A percentile compares a stretch with the other conserved stretches of the same genome.
phyloP scores from a whole-genome alignment of 768 basidiomycete species.

The Pisolithus albus region DNA sequence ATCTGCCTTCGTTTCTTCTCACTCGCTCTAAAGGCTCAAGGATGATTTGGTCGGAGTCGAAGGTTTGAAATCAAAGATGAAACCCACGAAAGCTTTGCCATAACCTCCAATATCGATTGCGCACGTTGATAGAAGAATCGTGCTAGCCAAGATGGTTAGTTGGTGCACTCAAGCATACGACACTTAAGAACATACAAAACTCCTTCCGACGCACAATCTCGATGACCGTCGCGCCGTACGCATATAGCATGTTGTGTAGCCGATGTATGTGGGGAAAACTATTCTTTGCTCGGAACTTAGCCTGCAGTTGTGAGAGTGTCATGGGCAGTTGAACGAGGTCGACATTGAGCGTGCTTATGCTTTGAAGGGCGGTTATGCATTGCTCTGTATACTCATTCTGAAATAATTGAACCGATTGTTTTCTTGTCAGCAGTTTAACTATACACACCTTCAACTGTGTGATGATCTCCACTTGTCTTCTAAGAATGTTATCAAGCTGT shows the following conservation, averaged over 20 bases:
- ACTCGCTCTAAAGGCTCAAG: conserved; percentile 40
- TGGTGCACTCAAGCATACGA: neutral
- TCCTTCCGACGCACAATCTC: conserved; percentile 90
- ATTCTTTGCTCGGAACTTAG: conserved; percentile 66
- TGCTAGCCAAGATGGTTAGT: conserved; percentile 32
- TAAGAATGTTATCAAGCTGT: conserved; percentile 53
- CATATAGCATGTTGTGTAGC: conserved; percentile 84
- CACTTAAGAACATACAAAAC: conserved; percentile 51
- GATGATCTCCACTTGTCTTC: conserved; percentile 54
- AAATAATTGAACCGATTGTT: conserved; percentile 20
- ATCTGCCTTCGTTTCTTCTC: conserved; percentile 80
- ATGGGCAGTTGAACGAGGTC: conserved; percentile 71
- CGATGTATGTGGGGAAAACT: conserved; percentile 89
- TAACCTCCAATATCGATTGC: conserved; percentile 73
- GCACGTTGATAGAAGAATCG: conserved; percentile 78
- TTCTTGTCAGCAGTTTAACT: neutral
- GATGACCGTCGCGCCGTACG: conserved; percentile 84
- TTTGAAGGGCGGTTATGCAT: conserved; percentile 58
- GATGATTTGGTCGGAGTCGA: neutral
- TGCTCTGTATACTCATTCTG: conserved; percentile 71
- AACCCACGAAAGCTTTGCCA: conserved; percentile 81
- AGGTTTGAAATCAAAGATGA: conserved; percentile 1
- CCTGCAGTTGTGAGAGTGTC: conserved; percentile 56
- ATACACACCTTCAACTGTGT: conserved; percentile 46
- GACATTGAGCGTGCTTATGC: conserved; percentile 75